Conservation (phyloP, 2,329 filamentous ascomycete species). For the Dichotomopilus funicola region DNA sequence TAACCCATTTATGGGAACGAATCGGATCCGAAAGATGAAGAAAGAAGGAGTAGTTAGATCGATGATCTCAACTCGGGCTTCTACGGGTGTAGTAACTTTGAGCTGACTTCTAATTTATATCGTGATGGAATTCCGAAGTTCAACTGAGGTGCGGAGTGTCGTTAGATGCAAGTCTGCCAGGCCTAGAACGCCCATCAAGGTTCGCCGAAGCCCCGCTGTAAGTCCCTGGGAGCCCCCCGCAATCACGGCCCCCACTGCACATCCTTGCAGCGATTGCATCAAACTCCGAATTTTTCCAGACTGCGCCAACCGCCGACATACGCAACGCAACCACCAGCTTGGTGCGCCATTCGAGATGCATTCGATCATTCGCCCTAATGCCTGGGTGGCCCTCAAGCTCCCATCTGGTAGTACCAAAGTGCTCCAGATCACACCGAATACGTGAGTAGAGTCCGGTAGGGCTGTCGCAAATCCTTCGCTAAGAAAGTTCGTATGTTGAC, state of each 20-base stretch:
- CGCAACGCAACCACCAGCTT: background rate
- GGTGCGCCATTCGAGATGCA: slow-evolving; percentile 28
- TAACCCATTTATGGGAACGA: too few relatives aligned
- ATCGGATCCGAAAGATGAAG: too few relatives aligned
- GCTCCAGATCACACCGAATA: slow-evolving; percentile 54
- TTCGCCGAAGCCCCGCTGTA: slow-evolving; percentile 3
- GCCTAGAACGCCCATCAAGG: slow-evolving; percentile 7
- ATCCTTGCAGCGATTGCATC: too few relatives aligned
- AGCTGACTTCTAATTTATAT: background rate
- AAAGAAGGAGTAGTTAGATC: too few relatives aligned
- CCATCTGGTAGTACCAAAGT: slow-evolving; percentile 53
- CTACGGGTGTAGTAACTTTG: too few relatives aligned
- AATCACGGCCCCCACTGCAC: background rate
- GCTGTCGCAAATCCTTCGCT: background rate
- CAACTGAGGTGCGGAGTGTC: background rate
- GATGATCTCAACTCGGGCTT: too few relatives aligned
- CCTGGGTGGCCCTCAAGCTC: slow-evolving; percentile 54
- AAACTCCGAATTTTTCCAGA: slow-evolving; percentile 3
- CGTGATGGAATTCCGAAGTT: background rate
- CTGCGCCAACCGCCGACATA: background rate
- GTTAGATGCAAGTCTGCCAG: background rate
- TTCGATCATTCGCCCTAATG: slow-evolving; percentile 47
- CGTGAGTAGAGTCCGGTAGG: slow-evolving; percentile 36
- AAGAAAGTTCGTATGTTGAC: background rate
- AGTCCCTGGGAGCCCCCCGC: slow-evolving; percentile 6